Evolutionary conservation across 768 basidiomycete species (phyloP).

Genomic region (Termitomyces eurrhizus): DNA sequence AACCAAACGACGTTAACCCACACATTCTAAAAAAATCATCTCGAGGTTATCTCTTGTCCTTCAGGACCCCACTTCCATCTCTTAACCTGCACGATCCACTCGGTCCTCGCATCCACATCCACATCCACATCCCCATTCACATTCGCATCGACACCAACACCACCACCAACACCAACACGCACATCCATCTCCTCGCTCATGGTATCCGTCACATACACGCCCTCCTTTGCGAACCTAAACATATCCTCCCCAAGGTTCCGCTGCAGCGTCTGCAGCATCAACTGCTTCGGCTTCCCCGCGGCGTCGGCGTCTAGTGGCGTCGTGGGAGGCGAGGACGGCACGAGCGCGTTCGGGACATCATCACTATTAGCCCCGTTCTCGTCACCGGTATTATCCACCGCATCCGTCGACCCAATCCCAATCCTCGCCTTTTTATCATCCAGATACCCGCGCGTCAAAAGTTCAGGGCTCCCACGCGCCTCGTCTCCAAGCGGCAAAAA

Average conservation of each 20-base stretch:
- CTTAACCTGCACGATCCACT: constrained; percentile 39
- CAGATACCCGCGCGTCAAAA: no score
- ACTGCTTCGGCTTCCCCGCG: constrained; percentile 16
- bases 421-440: no score
- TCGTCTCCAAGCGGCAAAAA: no score
- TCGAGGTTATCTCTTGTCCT: constrained; percentile 2
- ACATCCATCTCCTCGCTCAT: constrained; percentile 9
- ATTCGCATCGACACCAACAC: constrained; percentile 9
- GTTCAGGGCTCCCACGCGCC: no score
- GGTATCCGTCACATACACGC: constrained; percentile 30
- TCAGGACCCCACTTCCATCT: constrained; percentile 37
- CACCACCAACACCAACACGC: neutral
- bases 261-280: constrained; percentile 33
- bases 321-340: neutral
- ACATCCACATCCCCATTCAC: neutral
- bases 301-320: neutral
- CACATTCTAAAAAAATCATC: neutral
- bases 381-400: no score
- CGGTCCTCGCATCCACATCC: constrained; percentile 21
- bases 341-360: no score
- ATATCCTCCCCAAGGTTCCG: constrained; percentile 29
- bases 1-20: no score
- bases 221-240: constrained; percentile 36
- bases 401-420: no score
- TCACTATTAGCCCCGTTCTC: no score